Conservation (phyloP, 2,329 filamentous ascomycete species). For the Epichloe brachyelytri region DNA sequence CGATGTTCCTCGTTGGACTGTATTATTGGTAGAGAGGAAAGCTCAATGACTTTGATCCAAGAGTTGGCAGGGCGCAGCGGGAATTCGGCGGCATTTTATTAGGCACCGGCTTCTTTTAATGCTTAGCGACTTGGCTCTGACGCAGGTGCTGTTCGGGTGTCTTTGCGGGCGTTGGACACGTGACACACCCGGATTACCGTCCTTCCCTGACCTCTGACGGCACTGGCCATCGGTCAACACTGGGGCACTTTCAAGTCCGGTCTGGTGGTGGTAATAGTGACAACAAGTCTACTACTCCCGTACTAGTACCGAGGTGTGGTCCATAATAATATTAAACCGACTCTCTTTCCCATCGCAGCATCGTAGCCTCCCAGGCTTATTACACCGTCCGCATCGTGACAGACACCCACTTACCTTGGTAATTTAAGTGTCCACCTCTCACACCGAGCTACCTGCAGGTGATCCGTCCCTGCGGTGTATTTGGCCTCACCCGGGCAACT, state of each 20-base stretch:
- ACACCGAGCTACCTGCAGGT: background rate
- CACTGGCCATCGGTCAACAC: background rate
- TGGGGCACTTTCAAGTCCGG: background rate
- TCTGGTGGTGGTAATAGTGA: background rate
- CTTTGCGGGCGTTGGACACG: background rate
- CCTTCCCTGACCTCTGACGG: background rate
- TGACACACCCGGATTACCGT: background rate
- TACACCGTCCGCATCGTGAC: background rate
- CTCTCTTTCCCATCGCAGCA: background rate
- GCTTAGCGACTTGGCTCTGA: background rate
- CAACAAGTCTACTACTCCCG: background rate
- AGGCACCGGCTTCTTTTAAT: background rate
- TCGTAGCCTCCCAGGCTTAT: background rate
- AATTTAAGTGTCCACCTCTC: background rate
- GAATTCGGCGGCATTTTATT: no score
- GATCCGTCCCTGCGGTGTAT: background rate
- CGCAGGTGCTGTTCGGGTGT: background rate
- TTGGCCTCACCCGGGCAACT: background rate
- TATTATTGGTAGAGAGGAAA: no score
- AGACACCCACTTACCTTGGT: background rate
- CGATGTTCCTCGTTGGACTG: no score
- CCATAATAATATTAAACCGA: background rate
- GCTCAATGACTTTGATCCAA: no score
- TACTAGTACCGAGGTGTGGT: background rate
- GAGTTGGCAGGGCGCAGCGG: no score